A percentile compares a stretch with the other conserved stretches of the same genome.
phyloP scores from a whole-genome alignment of 331 rosid genomes.

The Acacia pycnantha region DNA sequence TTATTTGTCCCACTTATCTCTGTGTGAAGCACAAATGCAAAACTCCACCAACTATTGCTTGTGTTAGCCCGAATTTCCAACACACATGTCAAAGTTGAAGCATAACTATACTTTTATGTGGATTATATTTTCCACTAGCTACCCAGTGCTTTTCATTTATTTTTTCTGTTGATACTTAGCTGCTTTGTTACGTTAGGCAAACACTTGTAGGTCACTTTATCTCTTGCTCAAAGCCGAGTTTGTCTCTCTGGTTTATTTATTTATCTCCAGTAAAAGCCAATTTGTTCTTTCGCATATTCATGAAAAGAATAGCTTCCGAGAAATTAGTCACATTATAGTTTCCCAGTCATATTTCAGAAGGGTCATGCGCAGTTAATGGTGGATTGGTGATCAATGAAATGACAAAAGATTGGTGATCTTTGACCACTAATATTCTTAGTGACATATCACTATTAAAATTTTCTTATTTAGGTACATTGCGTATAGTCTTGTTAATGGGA shows the following conservation, averaged over 20 bases:
- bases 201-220: background rate
- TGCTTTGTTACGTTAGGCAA: background rate
- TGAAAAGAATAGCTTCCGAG: constrained; percentile 20
- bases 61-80: background rate
- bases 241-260: background rate
- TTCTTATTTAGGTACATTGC: background rate
- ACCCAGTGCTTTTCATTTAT: constrained; percentile 16
- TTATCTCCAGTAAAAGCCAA: background rate
- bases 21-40: background rate
- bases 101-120: constrained; percentile 20
- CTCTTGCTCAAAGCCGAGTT: background rate
- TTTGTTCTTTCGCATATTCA: constrained; percentile 9
- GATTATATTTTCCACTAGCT: constrained; percentile 2
- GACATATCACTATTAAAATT: background rate
- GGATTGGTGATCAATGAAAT: background rate
- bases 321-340: constrained; percentile 3
- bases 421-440: background rate
- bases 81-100: background rate
- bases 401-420: background rate
- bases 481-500: background rate
- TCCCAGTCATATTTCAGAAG: constrained; percentile 4
- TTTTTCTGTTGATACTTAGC: background rate
- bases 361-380: background rate
- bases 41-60: background rate
- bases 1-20: constrained; percentile 3